phyloP scores from a whole-genome alignment of 352 stramenopile genomes.

The Globisporangium polare region DNA sequence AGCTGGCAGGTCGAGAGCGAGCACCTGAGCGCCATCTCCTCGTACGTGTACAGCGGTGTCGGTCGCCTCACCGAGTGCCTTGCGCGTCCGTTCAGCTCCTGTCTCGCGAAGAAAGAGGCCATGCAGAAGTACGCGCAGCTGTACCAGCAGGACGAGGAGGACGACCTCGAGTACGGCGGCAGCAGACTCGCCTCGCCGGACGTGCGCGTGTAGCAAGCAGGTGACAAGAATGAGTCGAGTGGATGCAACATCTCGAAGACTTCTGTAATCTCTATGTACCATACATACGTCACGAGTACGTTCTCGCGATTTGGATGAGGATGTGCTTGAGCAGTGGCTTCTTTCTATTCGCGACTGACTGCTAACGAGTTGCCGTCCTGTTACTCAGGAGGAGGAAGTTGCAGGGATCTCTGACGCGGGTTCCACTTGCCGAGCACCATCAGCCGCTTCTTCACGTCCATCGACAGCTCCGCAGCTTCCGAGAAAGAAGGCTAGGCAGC shows the following conservation, averaged over 20 bases:
- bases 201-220: slow-evolving; percentile 5
- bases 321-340: not conserved
- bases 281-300: slow-evolving; percentile 1
- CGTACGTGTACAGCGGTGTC: not conserved
- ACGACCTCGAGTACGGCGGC: slow-evolving; percentile 13
- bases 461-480: slow-evolving; percentile 44
- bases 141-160: slow-evolving; percentile 15
- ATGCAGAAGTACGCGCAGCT: slow-evolving; percentile 18
- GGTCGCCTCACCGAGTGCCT: slow-evolving; percentile 7
- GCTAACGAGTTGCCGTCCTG: not conserved
- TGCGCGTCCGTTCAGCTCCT: slow-evolving; percentile 11
- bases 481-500: slow-evolving; percentile 19
- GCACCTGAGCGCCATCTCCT: slow-evolving; percentile 1
- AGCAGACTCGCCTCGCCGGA: not conserved
- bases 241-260: not conserved
- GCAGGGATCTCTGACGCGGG: slow-evolving; percentile 7
- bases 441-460: slow-evolving; percentile 59
- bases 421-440: slow-evolving; percentile 48
- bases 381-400: not conserved
- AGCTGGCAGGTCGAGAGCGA: slow-evolving; percentile 31
- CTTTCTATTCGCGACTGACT: not conserved
- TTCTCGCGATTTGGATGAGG: not conserved
- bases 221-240: not conserved
- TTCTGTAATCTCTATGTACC: not conserved
- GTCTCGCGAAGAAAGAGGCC: slow-evolving; percentile 10